Conservation (phyloP, 257 asterid genomes). For the Anisodus tanguticus region DNA sequence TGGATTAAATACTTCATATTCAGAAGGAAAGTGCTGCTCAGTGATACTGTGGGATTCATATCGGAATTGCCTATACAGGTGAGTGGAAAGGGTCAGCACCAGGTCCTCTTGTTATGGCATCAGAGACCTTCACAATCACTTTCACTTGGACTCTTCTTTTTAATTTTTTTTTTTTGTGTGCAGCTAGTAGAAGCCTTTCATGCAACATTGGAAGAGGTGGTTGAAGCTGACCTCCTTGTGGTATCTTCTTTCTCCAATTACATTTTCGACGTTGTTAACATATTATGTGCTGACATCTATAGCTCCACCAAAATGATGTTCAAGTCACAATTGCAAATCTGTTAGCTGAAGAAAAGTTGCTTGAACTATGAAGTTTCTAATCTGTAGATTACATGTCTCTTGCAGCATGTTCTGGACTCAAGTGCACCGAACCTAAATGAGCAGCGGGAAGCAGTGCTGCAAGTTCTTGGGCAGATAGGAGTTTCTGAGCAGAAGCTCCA, state of each 20-base stretch:
- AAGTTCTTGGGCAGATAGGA: conserved; percentile 78
- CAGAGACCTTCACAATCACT: conserved; percentile 27
- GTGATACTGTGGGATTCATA: conserved; percentile 97
- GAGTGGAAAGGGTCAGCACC: conserved; percentile 28
- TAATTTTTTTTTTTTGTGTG: conserved; percentile 29
- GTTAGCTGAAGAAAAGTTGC: background rate
- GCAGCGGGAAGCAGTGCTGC: conserved; percentile 77
- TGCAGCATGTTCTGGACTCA: conserved; percentile 95
- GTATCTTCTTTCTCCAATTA: conserved; percentile 48
- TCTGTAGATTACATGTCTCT: conserved; percentile 25
- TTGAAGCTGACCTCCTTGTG: conserved; percentile 97
- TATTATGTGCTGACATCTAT: background rate
- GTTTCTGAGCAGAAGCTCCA: conserved; percentile 81
- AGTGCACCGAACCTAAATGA: conserved; percentile 77
- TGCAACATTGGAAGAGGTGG: conserved; percentile 97
- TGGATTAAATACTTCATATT: conserved; percentile 21
- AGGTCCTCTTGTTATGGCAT: conserved; percentile 27
- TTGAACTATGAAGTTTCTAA: background rate
- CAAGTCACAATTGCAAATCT: background rate
- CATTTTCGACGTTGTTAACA: background rate
- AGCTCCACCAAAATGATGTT: conserved; percentile 7
- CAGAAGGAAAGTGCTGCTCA: conserved; percentile 92
- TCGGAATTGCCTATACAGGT: conserved; percentile 98
- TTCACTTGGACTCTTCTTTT: background rate
- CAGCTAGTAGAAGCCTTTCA: conserved; percentile 98